Conservation (phyloP, 371 early-diverging fungal species). For the Chytridium lagenaria region DNA sequence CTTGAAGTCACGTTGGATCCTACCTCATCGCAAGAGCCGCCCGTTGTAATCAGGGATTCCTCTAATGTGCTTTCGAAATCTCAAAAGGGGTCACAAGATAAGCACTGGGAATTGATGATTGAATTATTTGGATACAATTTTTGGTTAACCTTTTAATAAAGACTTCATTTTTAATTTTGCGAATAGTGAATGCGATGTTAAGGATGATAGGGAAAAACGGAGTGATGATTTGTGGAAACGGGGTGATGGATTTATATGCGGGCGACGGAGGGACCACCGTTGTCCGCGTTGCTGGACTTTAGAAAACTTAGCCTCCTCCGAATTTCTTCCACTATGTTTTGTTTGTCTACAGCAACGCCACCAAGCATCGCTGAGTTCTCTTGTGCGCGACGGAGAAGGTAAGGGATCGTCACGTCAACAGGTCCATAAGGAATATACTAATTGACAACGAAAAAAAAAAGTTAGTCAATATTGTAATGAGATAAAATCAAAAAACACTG, state of each 20-base stretch:
- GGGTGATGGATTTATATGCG: background rate
- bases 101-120: slow-evolving; percentile 76
- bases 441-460: slow-evolving; percentile 12
- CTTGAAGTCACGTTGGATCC: slow-evolving; percentile 32
- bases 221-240: too few species aligned
- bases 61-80: slow-evolving; percentile 45
- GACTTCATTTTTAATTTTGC: too few species aligned
- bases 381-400: slow-evolving; percentile 92
- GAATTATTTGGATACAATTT: slow-evolving; percentile 65
- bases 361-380: slow-evolving; percentile 86
- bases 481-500: background rate
- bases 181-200: too few species aligned
- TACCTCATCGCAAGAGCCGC: slow-evolving; percentile 53
- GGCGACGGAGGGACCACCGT: background rate
- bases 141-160: slow-evolving; percentile 73
- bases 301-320: slow-evolving; percentile 2
- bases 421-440: slow-evolving; percentile 91
- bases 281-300: background rate
- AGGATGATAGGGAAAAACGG: too few species aligned
- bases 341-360: slow-evolving; percentile 40
- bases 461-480: slow-evolving; percentile 12
- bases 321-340: slow-evolving; percentile 32
- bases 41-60: slow-evolving; percentile 29
- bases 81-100: slow-evolving; percentile 56
- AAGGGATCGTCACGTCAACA: slow-evolving; percentile 91